Evolutionary conservation across 331 rosid genomes (phyloP).

Genomic region (Ulmus americana): DNA sequence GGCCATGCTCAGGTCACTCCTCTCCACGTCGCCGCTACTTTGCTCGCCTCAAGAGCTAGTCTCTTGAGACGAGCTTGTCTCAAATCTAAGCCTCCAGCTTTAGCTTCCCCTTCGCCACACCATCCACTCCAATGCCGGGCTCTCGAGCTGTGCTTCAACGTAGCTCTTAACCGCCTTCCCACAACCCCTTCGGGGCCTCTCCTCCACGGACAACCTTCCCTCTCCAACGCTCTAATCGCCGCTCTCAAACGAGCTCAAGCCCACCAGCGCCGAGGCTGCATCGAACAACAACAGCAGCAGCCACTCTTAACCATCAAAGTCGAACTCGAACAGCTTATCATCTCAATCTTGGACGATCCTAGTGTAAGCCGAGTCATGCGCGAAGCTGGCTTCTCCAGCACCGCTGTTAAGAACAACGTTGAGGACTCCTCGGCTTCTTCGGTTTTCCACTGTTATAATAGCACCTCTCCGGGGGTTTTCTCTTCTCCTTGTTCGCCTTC

Average conservation of each 20-base stretch:
- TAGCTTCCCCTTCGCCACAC: neutral
- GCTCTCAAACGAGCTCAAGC: slow-evolving; percentile 94
- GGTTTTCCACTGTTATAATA: slow-evolving; percentile 51
- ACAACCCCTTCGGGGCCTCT: slow-evolving; percentile 47
- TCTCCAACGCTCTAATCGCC: slow-evolving; percentile 89
- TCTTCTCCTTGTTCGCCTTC: slow-evolving; percentile 79
- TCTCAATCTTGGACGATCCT: slow-evolving; percentile 91
- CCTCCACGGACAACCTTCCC: slow-evolving; percentile 61
- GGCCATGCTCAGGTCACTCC: slow-evolving; percentile 99
- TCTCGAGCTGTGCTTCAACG: slow-evolving; percentile 95
- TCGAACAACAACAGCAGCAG: slow-evolving; percentile 81
- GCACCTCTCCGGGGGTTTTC: slow-evolving; percentile 52
- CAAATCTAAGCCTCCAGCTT: slow-evolving; percentile 47
- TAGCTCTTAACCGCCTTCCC: slow-evolving; percentile 90
- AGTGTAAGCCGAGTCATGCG: slow-evolving; percentile 96
- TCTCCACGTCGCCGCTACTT: slow-evolving; percentile 85
- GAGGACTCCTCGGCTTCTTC: slow-evolving; percentile 49
- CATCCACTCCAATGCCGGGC: slow-evolving; percentile 80
- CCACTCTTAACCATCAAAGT: slow-evolving; percentile 70
- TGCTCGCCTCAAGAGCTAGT: slow-evolving; percentile 52
- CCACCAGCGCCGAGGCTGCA: slow-evolving; percentile 84
- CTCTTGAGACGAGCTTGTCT: slow-evolving; percentile 69
- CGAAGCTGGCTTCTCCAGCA: slow-evolving; percentile 90
- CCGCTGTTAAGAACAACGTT: slow-evolving; percentile 59
- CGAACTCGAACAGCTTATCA: slow-evolving; percentile 76